Evolutionary conservation across 78 protist genomes (phyloP).

Genomic region (Andalucia godoyi): DNA sequence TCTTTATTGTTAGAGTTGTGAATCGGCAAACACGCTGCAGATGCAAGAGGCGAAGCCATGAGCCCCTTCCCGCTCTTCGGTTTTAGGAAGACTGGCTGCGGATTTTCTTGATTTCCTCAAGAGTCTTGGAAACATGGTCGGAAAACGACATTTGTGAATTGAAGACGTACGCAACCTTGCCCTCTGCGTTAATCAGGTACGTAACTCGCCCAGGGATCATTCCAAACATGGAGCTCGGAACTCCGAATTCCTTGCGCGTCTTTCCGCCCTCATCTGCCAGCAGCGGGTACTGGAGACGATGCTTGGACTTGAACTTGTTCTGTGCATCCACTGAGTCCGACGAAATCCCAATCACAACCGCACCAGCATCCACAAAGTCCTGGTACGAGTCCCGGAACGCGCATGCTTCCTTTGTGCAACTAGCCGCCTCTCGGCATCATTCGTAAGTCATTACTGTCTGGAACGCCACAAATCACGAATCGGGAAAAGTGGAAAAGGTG

Average conservation of each 20-base stretch:
- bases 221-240: background rate
- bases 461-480: too few species aligned
- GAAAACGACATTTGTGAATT: too few species aligned
- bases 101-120: too few species aligned
- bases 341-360: background rate
- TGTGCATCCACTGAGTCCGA: background rate
- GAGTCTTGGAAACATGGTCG: too few species aligned
- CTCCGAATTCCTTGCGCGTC: background rate
- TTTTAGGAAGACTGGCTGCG: too few species aligned
- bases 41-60: too few species aligned
- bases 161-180: too few species aligned
- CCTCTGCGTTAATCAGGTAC: background rate
- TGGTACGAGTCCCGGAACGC: background rate
- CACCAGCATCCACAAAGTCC: background rate
- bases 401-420: background rate
- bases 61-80: too few species aligned
- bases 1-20: too few species aligned
- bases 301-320: background rate
- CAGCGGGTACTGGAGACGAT: background rate
- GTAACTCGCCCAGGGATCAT: constrained; percentile 9
- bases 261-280: background rate
- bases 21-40: too few species aligned
- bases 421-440: background rate
- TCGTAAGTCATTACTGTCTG: too few species aligned
- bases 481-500: too few species aligned